phyloP scores from a whole-genome alignment of 345 rosid genomes.

The Syzygium aromaticum region DNA sequence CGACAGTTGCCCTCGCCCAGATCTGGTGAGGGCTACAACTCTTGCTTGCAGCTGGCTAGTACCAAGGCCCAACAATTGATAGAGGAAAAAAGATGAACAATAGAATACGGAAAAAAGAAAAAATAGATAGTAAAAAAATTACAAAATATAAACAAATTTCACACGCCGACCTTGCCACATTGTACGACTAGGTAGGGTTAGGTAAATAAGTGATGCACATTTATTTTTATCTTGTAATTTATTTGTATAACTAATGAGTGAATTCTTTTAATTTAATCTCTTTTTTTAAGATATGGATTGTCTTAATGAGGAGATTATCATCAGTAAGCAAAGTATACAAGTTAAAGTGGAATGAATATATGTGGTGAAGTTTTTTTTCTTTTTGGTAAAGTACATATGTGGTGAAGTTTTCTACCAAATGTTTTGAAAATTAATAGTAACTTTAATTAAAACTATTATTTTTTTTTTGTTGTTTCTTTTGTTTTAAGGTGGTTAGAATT shows the following conservation, averaged over 20 bases:
- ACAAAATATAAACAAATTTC: neutral
- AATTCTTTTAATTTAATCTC: neutral
- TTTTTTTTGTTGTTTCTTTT: neutral
- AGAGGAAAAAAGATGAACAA: too few species aligned
- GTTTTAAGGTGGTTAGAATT: neutral
- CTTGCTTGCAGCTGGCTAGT: neutral
- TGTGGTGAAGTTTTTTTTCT: neutral
- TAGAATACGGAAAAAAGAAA: neutral
- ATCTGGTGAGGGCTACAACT: neutral
- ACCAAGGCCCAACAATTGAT: neutral
- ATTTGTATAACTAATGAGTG: neutral
- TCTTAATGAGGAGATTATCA: neutral
- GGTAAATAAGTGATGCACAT: neutral
- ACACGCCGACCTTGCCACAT: rapidly evolving
- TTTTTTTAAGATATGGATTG: neutral
- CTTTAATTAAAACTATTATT: neutral
- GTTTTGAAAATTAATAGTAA: neutral
- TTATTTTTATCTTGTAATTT: neutral
- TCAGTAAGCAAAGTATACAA: neutral
- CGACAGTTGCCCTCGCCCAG: neutral
- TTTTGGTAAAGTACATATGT: too few species aligned
- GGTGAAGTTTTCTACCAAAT: neutral
- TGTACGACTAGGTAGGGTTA: neutral
- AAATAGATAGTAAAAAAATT: too few species aligned
- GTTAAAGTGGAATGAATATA: neutral